Percentiles rank a stretch among this genome's conserved stretches.
phyloP scores from a whole-genome alignment of 1,284 basidiomycete genomes.

The Ceratobasidium theobromae region DNA sequence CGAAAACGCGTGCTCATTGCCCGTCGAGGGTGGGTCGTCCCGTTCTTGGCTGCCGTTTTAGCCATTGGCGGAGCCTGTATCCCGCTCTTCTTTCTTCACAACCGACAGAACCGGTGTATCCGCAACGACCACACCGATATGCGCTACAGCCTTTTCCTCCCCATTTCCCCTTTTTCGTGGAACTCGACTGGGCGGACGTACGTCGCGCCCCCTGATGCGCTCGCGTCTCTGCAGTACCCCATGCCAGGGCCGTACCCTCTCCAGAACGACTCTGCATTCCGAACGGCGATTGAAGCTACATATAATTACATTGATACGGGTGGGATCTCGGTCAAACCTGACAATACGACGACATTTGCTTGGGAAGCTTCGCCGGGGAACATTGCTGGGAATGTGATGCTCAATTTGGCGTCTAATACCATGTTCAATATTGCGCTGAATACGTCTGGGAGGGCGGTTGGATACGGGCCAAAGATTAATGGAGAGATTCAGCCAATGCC shows the following conservation, averaged over 20 bases:
- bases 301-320: constrained; percentile 16
- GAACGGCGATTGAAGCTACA: constrained; percentile 11
- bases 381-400: constrained; percentile 23
- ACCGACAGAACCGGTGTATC: constrained; percentile 40
- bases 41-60: constrained; percentile 59
- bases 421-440: constrained; percentile 24
- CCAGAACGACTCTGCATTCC: constrained; percentile 1
- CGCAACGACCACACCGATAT: constrained; percentile 14
- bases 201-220: constrained; percentile 7
- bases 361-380: constrained; percentile 23
- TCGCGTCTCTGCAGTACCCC: constrained; percentile 7
- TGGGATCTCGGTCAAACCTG: constrained; percentile 7
- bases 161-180: constrained; percentile 19
- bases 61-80: constrained; percentile 65
- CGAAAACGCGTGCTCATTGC: constrained; percentile 66
- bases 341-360: constrained; percentile 27
- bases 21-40: constrained; percentile 67
- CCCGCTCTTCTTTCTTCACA: constrained; percentile 63
- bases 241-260: constrained; percentile 21
- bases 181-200: constrained; percentile 25
- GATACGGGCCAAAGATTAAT: constrained; percentile 21
- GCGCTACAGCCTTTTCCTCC: constrained; percentile 21
- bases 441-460: constrained; percentile 1
- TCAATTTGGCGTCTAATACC: constrained; percentile 17
- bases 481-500: constrained; percentile 29